Base-by-base conservation (phyloP, 108 stramenopile genomes). In the Fragilaria crotonensis region DNA sequence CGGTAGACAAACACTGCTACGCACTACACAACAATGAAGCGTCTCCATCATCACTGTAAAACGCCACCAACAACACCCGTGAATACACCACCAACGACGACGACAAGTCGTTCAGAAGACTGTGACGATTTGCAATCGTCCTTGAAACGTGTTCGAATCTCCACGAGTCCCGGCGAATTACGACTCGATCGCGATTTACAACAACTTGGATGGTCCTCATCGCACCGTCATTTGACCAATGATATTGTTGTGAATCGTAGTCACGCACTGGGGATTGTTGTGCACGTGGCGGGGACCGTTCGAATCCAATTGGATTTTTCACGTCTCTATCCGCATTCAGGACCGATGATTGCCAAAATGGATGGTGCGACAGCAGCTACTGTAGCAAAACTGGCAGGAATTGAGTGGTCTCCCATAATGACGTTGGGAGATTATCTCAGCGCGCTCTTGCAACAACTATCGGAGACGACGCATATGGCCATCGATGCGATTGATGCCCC, bases 131-230 rank as follows among this genome's bases (percentile, higher is more conserved):
- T 75, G n/a, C 66, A 70, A 59, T 59, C 65, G 22, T 77, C 75
- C 5, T 55, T 83, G 52, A 83, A 83, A 66, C 79, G 85, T 5
- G 81, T 86, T 33, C 77, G 78, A 44, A 64, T 86, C 33, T 76
- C 79, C 45, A 73, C 72, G 14, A 64, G 68, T 50, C 81, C 81
- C 18, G 85, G 85, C 1, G 85, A 86, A 64, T 76, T 86, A 4
- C 79, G 85, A 11, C 56, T 86, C 0, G 77, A 86, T 30, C 64
- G 72, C 11, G 85, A 86, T 52, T 50, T 86, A 9, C 68, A 75
- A 60, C 33, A 70, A 70, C 45, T 59, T 31, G 19, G 44, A 36
- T n/a, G n/a, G n/a, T n/a, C n/a, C n/a, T n/a, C n/a, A n/a, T n/a
- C n/a, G n/a, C n/a, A n/a, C n/a, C n/a, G n/a, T n/a, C n/a, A n/a